Evolutionary conservation across 768 basidiomycete genomes (phyloP), one percentile per base, ranked within the genome.

Genomic region (Lactarius indigo): DNA sequence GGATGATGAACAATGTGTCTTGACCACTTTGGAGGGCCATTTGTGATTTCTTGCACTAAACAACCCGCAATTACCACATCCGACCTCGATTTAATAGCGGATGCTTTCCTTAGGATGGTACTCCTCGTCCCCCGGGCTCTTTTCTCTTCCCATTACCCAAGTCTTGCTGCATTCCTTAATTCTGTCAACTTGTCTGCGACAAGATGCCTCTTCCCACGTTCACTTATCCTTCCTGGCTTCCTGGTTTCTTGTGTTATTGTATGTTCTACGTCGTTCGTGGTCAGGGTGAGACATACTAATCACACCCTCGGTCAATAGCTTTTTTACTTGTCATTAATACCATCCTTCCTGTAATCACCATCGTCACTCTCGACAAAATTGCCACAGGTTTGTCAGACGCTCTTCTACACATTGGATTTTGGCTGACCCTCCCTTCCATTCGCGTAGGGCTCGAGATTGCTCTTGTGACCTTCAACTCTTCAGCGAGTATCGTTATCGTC

Each of bases 131-230:
- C 35, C 13, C 23, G 23, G 5, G 23, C 50, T 26, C 50, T 23
- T 47, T 57, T 33, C 30, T 57, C 30, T 20, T 20, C 18, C 18
- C 20, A 9, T 35, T 20, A 30, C 31, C 56, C 33, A 57, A 30
- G 5, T 26, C 37, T 59, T 44, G 10, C 33, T 20, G 28, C 42
- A 0, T 39, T 37, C 17, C 17, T 41, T 47, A 23, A 10, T 5
- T 26, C 31, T 3, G 8, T 26, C 42, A 39, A 33, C 52, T 68
- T 68, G 66, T 68, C 66, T 68, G 66, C 42, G 66, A 68, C 66
- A 68, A 68, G 58, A 55, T 68, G 62, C n/a, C 20, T 56, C 52
- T 18, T 47, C n/a, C 23, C 41, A 23, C 30, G 9, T 35, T 35
- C 26, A 33, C 50, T 44, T 42, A 52, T 3, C 62, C 66, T 6